Conservation (phyloP, 2,329 filamentous ascomycete genomes). For the Pseudomassariella vexata region DNA sequence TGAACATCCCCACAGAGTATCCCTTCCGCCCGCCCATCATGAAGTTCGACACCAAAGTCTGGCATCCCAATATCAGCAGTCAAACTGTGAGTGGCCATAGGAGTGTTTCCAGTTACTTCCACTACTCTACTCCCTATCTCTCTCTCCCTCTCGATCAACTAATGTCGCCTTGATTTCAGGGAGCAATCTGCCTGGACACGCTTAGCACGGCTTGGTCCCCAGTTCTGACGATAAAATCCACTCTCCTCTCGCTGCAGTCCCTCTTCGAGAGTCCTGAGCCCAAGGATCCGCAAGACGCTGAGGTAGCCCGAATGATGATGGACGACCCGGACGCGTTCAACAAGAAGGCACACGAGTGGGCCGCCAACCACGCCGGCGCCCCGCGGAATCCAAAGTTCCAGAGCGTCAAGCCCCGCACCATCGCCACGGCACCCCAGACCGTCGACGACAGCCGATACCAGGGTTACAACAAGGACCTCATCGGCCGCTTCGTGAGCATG, state of each 20-base stretch:
- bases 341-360: conserved; percentile 83
- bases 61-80: conserved; percentile 95
- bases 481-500: conserved; percentile 84
- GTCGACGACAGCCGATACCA: conserved; percentile 65
- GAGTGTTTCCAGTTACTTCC: too few relatives aligned
- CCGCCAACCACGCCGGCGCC: conserved; percentile 75
- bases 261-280: conserved; percentile 91
- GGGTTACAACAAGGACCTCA: conserved; percentile 78
- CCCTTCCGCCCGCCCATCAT: conserved; percentile 90
- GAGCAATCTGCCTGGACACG: conserved; percentile 94
- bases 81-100: conserved; percentile 68
- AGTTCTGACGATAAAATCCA: conserved; percentile 92
- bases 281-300: conserved; percentile 92
- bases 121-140: too few relatives aligned
- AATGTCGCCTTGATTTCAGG: conserved; percentile 42
- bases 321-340: conserved; percentile 74
- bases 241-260: conserved; percentile 86
- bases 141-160: not conserved
- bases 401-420: conserved; percentile 15
- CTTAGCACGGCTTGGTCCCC: conserved; percentile 88
- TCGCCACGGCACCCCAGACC: conserved; percentile 40
- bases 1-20: conserved; percentile 81
- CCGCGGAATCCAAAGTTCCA: conserved; percentile 36
- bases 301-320: conserved; percentile 87
- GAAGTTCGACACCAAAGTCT: conserved; percentile 88